Percentiles rank a stretch among this genome's conserved stretches.
Evolutionary conservation across 306 rosid genomes (phyloP).

Genomic region (Sesbania bispinosa): DNA sequence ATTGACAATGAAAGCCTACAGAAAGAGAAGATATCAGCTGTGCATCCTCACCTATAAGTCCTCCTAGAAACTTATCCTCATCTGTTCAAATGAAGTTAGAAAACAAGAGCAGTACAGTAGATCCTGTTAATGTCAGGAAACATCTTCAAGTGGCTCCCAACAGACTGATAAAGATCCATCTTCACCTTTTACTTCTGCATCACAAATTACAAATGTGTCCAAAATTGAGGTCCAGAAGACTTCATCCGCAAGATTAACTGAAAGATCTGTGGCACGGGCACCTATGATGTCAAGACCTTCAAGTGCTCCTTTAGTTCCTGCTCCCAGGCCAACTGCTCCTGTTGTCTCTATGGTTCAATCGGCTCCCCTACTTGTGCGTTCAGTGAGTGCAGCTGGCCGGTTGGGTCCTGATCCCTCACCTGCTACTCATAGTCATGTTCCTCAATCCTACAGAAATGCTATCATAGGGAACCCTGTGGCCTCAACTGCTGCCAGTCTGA

Average conservation of each 20-base stretch:
- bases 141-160: conserved; percentile 42
- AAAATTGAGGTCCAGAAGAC: conserved; percentile 60
- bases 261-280: conserved; percentile 46
- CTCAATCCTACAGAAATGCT: conserved; percentile 93
- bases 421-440: conserved; percentile 67
- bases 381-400: conserved; percentile 82
- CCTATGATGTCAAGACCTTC: conserved; percentile 75
- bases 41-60: conserved; percentile 48
- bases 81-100: conserved; percentile 43
- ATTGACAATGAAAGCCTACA: conserved; percentile 44
- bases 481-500: conserved; percentile 47
- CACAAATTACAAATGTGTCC: conserved; percentile 37
- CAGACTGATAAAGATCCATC: conserved; percentile 51
- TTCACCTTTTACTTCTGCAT: conserved; percentile 39
- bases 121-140: conserved; percentile 43
- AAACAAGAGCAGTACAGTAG: conserved; percentile 37
- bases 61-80: conserved; percentile 43
- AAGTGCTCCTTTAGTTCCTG: conserved; percentile 83
- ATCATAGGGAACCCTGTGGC: conserved; percentile 72
- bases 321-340: conserved; percentile 70
- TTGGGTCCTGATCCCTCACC: conserved; percentile 86
- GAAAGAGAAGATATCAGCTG: conserved; percentile 56
- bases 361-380: conserved; percentile 68
- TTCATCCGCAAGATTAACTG: conserved; percentile 48
- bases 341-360: conserved; percentile 74